Percentiles rank a stretch among this genome's conserved stretches.
Conservation (phyloP, 192 early-diverging fungal genomes). For the Umbelopsis ramanniana region DNA sequence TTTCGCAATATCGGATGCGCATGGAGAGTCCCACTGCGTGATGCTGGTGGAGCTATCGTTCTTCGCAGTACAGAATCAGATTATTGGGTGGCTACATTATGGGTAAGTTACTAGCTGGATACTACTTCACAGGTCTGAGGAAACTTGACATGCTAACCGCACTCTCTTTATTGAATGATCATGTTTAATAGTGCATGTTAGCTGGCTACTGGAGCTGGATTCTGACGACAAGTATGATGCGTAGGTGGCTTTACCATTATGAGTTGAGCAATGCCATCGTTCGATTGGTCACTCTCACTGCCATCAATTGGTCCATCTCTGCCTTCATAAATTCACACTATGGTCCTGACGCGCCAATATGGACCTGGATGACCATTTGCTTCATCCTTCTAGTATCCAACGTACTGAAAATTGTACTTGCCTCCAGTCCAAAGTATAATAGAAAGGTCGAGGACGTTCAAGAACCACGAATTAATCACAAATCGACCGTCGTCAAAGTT, state of each 20-base stretch:
- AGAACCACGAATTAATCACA: conserved; percentile 34
- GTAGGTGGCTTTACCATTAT: conserved; percentile 62
- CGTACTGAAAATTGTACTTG: conserved; percentile 37
- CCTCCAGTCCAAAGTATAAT: conserved; percentile 42
- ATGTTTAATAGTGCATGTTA: conserved; percentile 47
- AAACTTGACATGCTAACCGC: background rate
- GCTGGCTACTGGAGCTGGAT: conserved; percentile 62
- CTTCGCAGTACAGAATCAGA: conserved; percentile 45
- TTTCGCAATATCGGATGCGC: conserved; percentile 32
- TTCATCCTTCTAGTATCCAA: conserved; percentile 49
- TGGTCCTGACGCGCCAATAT: conserved; percentile 60
- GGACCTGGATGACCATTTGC: conserved; percentile 60
- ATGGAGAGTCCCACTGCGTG: conserved; percentile 24
- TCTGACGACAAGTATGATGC: conserved; percentile 57
- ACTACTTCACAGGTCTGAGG: background rate
- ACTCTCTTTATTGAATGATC: too few species aligned
- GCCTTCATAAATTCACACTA: conserved; percentile 52
- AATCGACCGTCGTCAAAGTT: conserved; percentile 40
- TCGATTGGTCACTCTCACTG: conserved; percentile 54
- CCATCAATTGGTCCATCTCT: conserved; percentile 58
- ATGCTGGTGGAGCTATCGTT: conserved; percentile 36
- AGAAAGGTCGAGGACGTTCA: conserved; percentile 29
- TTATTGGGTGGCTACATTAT: conserved; percentile 44
- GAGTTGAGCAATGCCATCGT: conserved; percentile 55
- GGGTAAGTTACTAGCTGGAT: conserved; percentile 37